A percentile compares a stretch with the other conserved stretches of the same genome.
Evolutionary conservation across 352 stramenopile genomes (phyloP).

Genomic region (Thraustochytrium striatum): DNA sequence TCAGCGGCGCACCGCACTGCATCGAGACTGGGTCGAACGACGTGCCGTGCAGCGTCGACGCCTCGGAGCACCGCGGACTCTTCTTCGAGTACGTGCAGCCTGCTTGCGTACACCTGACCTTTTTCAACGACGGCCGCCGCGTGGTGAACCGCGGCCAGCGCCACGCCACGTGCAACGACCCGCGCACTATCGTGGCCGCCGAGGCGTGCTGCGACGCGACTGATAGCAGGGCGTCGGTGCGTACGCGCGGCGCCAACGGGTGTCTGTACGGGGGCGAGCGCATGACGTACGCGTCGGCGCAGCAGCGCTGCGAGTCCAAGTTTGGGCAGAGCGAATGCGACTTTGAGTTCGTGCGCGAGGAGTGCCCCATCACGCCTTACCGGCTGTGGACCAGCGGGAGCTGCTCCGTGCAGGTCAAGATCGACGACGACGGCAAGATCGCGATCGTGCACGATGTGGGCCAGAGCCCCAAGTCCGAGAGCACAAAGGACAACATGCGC

Average conservation of each 20-base stretch:
- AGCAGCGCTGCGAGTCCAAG: conserved; percentile 7
- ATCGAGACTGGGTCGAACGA: not conserved
- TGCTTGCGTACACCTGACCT: conserved; percentile 62
- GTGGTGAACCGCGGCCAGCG: not conserved
- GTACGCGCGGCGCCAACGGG: not conserved
- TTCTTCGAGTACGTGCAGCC: conserved; percentile 64
- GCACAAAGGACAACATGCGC: not conserved
- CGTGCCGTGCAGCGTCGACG: not conserved
- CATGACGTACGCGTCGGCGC: not conserved
- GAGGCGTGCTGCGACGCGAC: conserved; percentile 38
- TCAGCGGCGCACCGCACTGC: not conserved
- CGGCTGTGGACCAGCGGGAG: not conserved
- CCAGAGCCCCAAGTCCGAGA: not conserved
- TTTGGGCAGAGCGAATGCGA: not conserved
- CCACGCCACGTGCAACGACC: conserved; percentile 34
- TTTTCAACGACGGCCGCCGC: conserved; percentile 47
- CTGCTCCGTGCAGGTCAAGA: conserved; percentile 18
- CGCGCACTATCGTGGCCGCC: not conserved
- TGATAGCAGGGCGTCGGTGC: not conserved
- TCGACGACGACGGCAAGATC: not conserved
- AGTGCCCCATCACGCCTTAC: not conserved
- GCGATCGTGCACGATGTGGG: conserved; percentile 32
- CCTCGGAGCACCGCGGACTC: conserved; percentile 21
- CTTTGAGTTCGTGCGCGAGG: not conserved
- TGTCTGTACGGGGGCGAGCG: conserved; percentile 49